Base-by-base conservation (phyloP, 768 basidiomycete genomes). In the Russula lepida region DNA sequence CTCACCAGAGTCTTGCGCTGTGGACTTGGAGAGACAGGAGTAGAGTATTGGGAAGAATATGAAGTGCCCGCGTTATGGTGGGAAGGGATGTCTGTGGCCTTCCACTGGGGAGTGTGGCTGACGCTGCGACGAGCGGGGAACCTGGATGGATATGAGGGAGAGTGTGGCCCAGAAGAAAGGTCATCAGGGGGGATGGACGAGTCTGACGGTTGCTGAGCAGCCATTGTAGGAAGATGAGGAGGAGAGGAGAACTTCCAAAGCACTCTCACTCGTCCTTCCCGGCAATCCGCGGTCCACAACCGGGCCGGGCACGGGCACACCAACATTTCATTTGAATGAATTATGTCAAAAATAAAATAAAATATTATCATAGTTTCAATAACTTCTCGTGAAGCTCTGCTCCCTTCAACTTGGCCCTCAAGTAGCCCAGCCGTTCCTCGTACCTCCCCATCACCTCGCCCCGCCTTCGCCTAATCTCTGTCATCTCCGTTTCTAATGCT, bases 371-470 rank as follows among this genome's bases (percentile, higher is more conserved):
- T 58, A 80, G 85, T 69, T 81, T 83, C 76, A 87, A 66, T 66
- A 92, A 73, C 71, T 89, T 89, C 75, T 92, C 91, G 64, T 87
- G 88, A 68, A 92, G 70, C 74, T 91, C 86, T 1, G 89, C 90
- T 21, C 87, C 86, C 73, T 90, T 91, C 69, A 92, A 70, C 73
- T 88, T 86, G 39, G 90, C 90, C 37, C 86, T 81, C 66, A 92
- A 74, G 69, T 88, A 92, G 64, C 90, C 89, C 68, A 92, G 71
- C 50, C 89, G 83, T 35, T 80, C 80, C 58, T 88, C 85, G 68
- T 92, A 92, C 66, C 89, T 80, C 64, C 74, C 76, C 35, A 78
- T 79, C 32, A 92, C 87, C 67, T 90, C 89, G 57, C 81, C 83
- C 39, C 87, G 76, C 64, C 88, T 78, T 63, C 81, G 71, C 57